Base-by-base conservation (phyloP, 2,329 filamentous ascomycete species). In the Epichloe uncinata region DNA sequence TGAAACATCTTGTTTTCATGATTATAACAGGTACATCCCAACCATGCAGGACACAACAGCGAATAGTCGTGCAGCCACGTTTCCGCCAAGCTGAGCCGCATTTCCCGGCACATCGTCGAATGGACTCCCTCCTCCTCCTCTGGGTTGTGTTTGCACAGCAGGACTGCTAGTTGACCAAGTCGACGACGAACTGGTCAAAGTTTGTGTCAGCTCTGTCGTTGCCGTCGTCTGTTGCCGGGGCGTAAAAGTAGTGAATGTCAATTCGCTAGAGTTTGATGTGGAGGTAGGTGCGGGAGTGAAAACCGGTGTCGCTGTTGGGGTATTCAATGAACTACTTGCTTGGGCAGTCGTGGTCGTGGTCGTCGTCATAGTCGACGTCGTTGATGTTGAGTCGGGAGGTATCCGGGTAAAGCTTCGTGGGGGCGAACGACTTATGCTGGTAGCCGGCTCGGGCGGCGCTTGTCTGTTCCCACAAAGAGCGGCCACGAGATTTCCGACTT, bases 401-500 rank as follows among this genome's bases (percentile, higher is more conserved):
- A 42, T 46, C 16, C 15, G 49, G 35, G 52, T 42, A 41, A 47
- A 38, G 38, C 42, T 48, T 43, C 40, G 16, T n/a, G 40, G 34
- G 18, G 42, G 18, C 16, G 38, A 18, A n/a, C 12, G 45, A 26
- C 20, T 44, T 33, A 7, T 48, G 22, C 47, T 42, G 40, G 44
- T 50, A 4, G 50, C 52, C 2, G 50, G 26, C 34, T 9, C 43
- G 38, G 50, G 16, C 47, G 36, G 22, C 57, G 54, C 8, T 50
- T 50, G 11, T 53, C 38, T 16, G 52, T 42, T 45, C 30, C 54
- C 56, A 48, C 70, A 73, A 5, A 72, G 56, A 2, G 66, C 54
- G 6, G 56, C 55, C n/a, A 67, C 59, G 7, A 73, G 58, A 35
- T 64, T 61, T 3, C 67, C 69, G 18, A 56, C 51, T 48, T 69